Conservation (phyloP, 2,329 filamentous ascomycete genomes). For the Fusarium musae region DNA sequence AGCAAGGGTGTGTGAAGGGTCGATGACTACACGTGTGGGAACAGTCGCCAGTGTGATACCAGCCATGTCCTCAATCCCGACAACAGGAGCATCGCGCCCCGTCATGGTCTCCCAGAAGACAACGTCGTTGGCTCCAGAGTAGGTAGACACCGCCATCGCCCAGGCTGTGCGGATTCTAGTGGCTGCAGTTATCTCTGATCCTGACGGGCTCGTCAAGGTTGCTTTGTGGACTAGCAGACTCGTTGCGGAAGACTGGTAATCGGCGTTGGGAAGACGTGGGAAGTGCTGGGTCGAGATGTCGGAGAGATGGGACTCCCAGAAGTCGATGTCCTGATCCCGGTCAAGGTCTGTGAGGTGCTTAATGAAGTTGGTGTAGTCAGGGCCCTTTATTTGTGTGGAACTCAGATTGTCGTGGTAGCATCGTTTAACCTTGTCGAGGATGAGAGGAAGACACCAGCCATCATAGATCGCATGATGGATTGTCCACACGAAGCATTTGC, state of each 20-base stretch:
- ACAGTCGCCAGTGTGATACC: conserved; percentile 38
- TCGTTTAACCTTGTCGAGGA: conserved; percentile 35
- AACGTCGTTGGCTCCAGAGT: conserved; percentile 31
- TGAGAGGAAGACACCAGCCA: conserved; percentile 42
- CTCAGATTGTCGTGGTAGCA: conserved; percentile 8
- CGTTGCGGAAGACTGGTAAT: conserved; percentile 31
- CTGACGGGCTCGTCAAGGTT: not conserved
- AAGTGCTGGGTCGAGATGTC: conserved; percentile 33
- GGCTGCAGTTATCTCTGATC: conserved; percentile 31
- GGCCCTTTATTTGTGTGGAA: not conserved
- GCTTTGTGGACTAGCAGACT: conserved; percentile 30
- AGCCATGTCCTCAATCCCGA: conserved; percentile 33
- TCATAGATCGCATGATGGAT: conserved; percentile 46
- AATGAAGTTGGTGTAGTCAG: conserved; percentile 27
- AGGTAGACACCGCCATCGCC: conserved; percentile 34
- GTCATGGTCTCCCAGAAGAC: conserved; percentile 42
- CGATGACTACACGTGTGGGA: conserved; percentile 13
- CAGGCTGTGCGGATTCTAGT: conserved; percentile 39
- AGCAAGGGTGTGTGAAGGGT: not conserved
- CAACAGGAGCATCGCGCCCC: conserved; percentile 36
- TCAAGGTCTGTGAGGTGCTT: conserved; percentile 12
- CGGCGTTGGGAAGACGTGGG: conserved; percentile 29
- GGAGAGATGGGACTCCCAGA: conserved; percentile 33
- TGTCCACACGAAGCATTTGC: conserved; percentile 39
- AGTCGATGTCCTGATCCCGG: not conserved